A percentile compares a stretch with the other conserved stretches of the same genome.
Evolutionary conservation across 2,329 filamentous ascomycete genomes (phyloP).

Genomic region (Xylariaceae sp.): DNA sequence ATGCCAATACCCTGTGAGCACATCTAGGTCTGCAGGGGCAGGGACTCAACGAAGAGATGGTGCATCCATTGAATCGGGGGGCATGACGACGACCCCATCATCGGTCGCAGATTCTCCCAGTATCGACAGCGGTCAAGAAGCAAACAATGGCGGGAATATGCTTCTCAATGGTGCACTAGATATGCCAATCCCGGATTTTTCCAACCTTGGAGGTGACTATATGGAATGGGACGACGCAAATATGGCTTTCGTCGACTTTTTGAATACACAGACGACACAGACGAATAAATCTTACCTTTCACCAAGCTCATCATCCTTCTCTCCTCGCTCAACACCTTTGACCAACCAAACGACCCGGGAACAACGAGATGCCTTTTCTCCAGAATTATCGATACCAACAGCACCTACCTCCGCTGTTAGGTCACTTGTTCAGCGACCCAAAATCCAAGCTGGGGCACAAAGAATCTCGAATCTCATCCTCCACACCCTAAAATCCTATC

Average conservation of each 20-base stretch:
- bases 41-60: conserved; percentile 5
- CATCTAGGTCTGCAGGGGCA: conserved; percentile 10
- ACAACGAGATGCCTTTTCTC: not conserved
- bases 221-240: not conserved
- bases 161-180: not conserved
- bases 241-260: conserved; percentile 10
- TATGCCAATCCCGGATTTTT: not conserved
- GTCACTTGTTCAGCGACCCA: conserved; percentile 40
- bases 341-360: too few relatives aligned
- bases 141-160: not conserved
- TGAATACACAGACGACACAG: not conserved
- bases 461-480: conserved; percentile 47
- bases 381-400: conserved; percentile 35
- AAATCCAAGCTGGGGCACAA: conserved; percentile 37
- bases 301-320: not conserved
- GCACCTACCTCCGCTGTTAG: conserved; percentile 32
- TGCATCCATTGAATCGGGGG: conserved; percentile 6
- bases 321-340: not conserved
- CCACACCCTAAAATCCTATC: conserved; percentile 51
- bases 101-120: not conserved
- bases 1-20: conserved; percentile 46
- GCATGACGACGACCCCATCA: not conserved
- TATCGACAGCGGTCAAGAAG: not conserved
- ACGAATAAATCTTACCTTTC: not conserved
- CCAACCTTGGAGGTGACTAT: not conserved